These are phyloP conservation scores for Zarea fungicola DNA, from an alignment of 2,329 filamentous ascomycete genomes.

Conservation along the genomic window DNA sequence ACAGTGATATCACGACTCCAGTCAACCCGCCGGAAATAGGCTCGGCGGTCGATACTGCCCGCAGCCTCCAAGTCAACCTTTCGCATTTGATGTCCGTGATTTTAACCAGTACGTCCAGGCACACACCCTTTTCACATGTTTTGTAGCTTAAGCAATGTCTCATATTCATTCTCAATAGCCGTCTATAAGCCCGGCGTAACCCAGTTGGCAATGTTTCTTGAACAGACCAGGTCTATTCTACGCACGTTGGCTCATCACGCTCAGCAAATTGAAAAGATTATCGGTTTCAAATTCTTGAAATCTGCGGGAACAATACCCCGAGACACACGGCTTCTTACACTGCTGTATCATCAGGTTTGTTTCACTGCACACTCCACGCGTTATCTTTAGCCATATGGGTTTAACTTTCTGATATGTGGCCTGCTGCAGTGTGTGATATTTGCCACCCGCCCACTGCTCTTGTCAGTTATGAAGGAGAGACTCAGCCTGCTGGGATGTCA, in stretches of 20 bases:
- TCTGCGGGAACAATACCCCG: constrained; percentile 31
- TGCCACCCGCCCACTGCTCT: constrained; percentile 32
- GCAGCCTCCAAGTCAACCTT: too few species aligned
- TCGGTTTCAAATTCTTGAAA: constrained; percentile 28
- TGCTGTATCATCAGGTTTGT: constrained; percentile 34
- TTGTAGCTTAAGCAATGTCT: too few species aligned
- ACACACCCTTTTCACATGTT: too few species aligned
- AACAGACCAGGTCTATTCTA: constrained; percentile 31
- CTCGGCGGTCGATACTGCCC: too few species aligned
- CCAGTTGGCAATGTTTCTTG: constrained; percentile 28
- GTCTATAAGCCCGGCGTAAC: too few species aligned
- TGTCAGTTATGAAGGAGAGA: constrained; percentile 30
- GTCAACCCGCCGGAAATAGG: too few species aligned
- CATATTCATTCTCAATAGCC: too few species aligned
- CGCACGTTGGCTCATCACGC: constrained; percentile 32
- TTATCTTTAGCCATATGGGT: rapidly evolving
- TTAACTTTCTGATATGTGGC: not conserved
- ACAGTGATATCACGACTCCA: too few species aligned
- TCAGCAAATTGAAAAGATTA: constrained; percentile 33
- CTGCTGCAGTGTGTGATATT: constrained; percentile 35
- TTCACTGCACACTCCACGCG: too few species aligned
- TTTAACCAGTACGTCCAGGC: too few species aligned
- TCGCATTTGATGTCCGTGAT: too few species aligned
- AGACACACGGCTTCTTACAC: constrained; percentile 31
- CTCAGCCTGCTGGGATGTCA: constrained; percentile 12